Evolutionary conservation across 2,329 filamentous ascomycete species (phyloP).

Genomic region (Aspergillus candidus): DNA sequence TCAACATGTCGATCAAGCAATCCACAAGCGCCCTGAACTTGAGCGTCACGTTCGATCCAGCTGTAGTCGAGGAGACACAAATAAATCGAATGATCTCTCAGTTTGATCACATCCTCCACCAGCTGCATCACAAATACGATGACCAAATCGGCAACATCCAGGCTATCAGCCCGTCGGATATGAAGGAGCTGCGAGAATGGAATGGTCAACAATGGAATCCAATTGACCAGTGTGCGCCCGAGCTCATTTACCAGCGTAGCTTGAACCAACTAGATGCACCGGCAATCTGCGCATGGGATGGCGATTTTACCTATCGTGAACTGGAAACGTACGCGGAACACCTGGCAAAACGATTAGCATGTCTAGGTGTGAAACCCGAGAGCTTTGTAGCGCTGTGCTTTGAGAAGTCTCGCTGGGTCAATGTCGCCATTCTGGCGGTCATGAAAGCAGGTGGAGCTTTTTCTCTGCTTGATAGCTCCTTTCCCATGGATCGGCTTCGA

Average conservation of each 20-base stretch:
- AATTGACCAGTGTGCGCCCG: too few relatives aligned
- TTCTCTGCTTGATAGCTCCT: too few relatives aligned
- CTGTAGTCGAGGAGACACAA: background rate
- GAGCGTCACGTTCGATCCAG: background rate
- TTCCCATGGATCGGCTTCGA: too few relatives aligned
- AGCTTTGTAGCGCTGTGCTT: constrained; percentile 3
- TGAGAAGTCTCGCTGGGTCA: background rate
- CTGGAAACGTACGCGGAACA: too few relatives aligned
- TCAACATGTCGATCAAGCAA: background rate
- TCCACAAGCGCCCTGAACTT: background rate
- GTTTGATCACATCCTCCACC: background rate
- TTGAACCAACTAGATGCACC: too few relatives aligned
- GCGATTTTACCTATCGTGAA: too few relatives aligned
- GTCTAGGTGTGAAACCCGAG: too few relatives aligned
- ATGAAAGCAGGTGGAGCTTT: background rate
- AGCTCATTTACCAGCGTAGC: too few relatives aligned
- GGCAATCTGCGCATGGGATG: too few relatives aligned
- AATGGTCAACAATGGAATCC: too few relatives aligned
- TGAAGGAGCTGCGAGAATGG: background rate
- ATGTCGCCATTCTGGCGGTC: background rate
- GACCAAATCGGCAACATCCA: background rate
- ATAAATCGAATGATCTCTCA: background rate
- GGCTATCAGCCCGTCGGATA: background rate
- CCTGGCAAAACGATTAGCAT: too few relatives aligned
- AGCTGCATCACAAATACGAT: background rate